Conservation (phyloP, 768 basidiomycete genomes). For the Gyrodon lividus region DNA sequence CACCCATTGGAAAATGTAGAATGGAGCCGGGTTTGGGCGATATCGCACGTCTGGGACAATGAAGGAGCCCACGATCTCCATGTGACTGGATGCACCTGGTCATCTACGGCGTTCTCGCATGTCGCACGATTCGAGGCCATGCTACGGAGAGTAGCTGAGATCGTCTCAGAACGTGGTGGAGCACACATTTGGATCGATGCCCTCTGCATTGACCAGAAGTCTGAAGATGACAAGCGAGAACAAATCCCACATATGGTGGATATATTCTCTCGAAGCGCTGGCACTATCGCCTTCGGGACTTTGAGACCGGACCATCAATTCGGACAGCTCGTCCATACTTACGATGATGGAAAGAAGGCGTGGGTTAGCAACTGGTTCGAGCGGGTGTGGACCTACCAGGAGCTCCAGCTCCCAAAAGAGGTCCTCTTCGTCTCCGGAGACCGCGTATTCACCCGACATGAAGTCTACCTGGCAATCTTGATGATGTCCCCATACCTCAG, state of each 20-base stretch:
- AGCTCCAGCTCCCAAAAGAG: slow-evolving; percentile 7
- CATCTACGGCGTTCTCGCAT: slow-evolving; percentile 6
- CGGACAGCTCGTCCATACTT: neutral
- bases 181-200: slow-evolving; percentile 13
- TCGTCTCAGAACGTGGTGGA: neutral
- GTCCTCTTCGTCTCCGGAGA: slow-evolving; percentile 12
- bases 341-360: slow-evolving; percentile 7
- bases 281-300: slow-evolving; percentile 10
- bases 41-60: slow-evolving; percentile 10
- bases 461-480: slow-evolving; percentile 8
- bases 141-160: neutral
- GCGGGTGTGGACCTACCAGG: slow-evolving; percentile 15
- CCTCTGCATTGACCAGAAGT: slow-evolving; percentile 5
- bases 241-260: slow-evolving; percentile 8
- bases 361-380: slow-evolving; percentile 15
- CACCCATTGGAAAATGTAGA: neutral
- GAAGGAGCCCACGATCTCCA: neutral
- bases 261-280: slow-evolving; percentile 10
- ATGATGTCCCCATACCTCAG: slow-evolving; percentile 13
- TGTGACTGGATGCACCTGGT: slow-evolving; percentile 1
- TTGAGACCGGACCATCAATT: neutral
- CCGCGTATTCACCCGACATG: slow-evolving; percentile 2
- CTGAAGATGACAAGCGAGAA: neutral
- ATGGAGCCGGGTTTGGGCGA: slow-evolving; percentile 9
- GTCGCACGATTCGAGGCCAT: slow-evolving; percentile 2